phyloP scores from a whole-genome alignment of 768 basidiomycete genomes.

The Rhodotorula babjevae region DNA sequence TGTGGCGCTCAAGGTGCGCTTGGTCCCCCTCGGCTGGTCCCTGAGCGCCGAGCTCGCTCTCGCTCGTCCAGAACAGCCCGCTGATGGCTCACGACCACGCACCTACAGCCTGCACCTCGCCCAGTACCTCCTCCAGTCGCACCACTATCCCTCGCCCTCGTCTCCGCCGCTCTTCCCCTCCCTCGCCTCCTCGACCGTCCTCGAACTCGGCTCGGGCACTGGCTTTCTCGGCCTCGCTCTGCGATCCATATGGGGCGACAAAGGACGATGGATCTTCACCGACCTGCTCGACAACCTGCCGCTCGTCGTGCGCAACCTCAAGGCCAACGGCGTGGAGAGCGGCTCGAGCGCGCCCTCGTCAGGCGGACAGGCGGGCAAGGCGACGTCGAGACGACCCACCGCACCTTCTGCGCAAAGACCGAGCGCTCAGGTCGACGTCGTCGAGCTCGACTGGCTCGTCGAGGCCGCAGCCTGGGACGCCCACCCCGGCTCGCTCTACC shows the following conservation, averaged over 20 bases:
- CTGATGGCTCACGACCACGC: no score
- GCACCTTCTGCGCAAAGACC: not conserved
- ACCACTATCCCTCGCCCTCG: constrained; percentile 23
- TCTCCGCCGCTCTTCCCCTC: constrained; percentile 1
- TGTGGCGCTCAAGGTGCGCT: constrained; percentile 19
- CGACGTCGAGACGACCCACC: no score
- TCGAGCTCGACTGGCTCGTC: constrained; percentile 8
- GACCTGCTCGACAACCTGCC: constrained; percentile 31
- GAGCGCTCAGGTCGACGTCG: not conserved
- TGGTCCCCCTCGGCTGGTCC: no score
- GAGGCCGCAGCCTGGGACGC: constrained; percentile 1
- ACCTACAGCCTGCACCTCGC: constrained; percentile 22
- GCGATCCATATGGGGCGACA: not conserved
- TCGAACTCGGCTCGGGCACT: constrained; percentile 32
- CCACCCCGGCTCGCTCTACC: not conserved
- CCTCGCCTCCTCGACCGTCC: constrained; percentile 11
- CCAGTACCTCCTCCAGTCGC: constrained; percentile 5
- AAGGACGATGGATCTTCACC: constrained; percentile 18
- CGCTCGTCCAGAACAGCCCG: no score
- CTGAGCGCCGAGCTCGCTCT: no score
- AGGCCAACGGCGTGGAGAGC: constrained; percentile 1
- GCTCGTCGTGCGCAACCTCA: constrained; percentile 28
- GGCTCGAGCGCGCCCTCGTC: no score
- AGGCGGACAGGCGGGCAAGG: no score
- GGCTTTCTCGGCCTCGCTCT: constrained; percentile 24